Evolutionary conservation across 2,329 filamentous ascomycete species (phyloP), one percentile per base, ranked within the genome.

Genomic region (Trematosphaeria pertusa): DNA sequence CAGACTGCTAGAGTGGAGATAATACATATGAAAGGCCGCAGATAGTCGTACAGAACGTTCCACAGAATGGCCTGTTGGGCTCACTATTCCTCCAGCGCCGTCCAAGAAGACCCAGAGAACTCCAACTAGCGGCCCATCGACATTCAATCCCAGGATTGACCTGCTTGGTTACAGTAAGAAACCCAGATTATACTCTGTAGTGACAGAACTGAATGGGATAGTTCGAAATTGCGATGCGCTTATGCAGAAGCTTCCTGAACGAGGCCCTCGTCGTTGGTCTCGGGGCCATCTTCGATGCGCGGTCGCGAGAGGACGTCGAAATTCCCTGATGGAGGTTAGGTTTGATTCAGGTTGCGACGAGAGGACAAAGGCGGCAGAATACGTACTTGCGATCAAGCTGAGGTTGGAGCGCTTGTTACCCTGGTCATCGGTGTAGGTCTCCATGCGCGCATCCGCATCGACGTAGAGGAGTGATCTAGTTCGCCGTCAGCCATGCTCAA

Each of bases 311-410:
- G 48, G 42, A 71, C 62, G 17, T 71, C 69, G 38, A 70, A 69
- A 59, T 64, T 70, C 37, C 62, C 66, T 70, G 24, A 2, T n/a
- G 6, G 17, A 31, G n/a, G 37, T 56, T 36, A 55, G 42, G 18
- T 37, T 30, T 8, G 26, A 5, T 17, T 9, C 17, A n/a, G 14
- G 19, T 21, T 19, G 24, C 50, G 37, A 52, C 49, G 36, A 30
- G 24, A 20, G 33, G 14, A 46, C 20, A n/a, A 32, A 11, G 31
- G 11, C 18, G 3, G 10, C 31, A 28, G 19, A 28, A 35, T 28
- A 80, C 89, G 66, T 85, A 96, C 93, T 87, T 77, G 96, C 91
- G 39, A 87, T 73, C 62, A 97, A 79, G 73, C 78, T 92, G 65
- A 97, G 71, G 38, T 76, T 67, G 43, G 73, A 82, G 58, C 79